Conservation (phyloP, 495 filamentous ascomycete species). For the Lophiostoma macrostomum region DNA sequence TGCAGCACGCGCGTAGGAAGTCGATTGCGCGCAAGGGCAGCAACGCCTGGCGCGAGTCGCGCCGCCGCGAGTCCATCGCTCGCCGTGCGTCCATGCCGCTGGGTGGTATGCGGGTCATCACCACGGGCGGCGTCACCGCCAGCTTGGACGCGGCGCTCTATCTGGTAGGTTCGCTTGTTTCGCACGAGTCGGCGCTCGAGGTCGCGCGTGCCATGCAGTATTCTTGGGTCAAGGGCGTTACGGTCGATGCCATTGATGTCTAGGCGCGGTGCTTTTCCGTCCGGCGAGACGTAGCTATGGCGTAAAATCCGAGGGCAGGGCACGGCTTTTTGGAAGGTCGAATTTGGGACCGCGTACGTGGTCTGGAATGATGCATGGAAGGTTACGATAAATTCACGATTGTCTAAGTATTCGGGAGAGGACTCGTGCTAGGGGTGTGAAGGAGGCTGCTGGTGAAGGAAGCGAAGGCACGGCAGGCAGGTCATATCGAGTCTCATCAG, state of each 20-base stretch:
- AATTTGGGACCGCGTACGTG: too few relatives aligned
- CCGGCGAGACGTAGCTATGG: conserved; percentile 15
- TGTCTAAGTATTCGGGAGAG: too few relatives aligned
- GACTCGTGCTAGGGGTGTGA: too few relatives aligned
- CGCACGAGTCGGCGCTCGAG: conserved; percentile 63
- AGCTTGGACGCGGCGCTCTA: conserved; percentile 78
- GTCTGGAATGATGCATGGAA: conserved; percentile 16
- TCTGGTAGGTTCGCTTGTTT: conserved; percentile 70
- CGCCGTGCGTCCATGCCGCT: conserved; percentile 63
- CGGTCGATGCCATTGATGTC: conserved; percentile 70
- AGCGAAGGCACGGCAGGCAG: too few relatives aligned
- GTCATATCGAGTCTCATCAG: too few relatives aligned
- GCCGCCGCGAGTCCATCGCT: conserved; percentile 64
- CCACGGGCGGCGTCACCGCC: conserved; percentile 69
- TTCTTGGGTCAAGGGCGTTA: conserved; percentile 66
- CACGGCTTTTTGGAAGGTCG: too few relatives aligned
- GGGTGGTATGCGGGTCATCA: conserved; percentile 70
- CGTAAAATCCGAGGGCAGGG: too few relatives aligned
- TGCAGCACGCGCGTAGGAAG: conserved; percentile 45
- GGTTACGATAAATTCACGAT: conserved; percentile 18
- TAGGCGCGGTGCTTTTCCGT: conserved; percentile 42
- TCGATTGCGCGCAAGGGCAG: conserved; percentile 67
- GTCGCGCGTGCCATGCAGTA: conserved; percentile 67
- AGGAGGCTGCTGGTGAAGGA: too few relatives aligned
- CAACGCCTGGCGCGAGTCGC: conserved; percentile 64